Base-by-base conservation (phyloP, 2,329 filamentous ascomycete genomes). In the Ophiostoma fasciatum region DNA sequence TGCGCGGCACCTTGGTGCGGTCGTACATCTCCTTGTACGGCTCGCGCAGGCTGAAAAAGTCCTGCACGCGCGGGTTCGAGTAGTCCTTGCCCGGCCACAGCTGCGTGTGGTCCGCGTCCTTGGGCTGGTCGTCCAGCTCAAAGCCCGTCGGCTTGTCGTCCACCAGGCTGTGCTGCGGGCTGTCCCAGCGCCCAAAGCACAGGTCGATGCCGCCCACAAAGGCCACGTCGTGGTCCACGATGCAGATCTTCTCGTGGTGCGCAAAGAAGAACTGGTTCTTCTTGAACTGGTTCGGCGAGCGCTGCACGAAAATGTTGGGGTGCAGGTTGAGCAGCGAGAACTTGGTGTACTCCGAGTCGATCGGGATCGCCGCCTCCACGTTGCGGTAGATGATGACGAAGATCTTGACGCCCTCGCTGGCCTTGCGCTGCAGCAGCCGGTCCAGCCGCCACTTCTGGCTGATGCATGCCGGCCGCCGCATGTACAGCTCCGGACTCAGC, bases 231-330 rank as follows among this genome's bases (percentile, higher is more conserved):
- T 96, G 90, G 53, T 98, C 90, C 14, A 98, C 82, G 28, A 98
- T 76, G 50, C 85, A 88, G n/a, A 98, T 71, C 59, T 98, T 98
- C 56, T 98, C 90, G 58, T 98, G 90, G 53, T 98, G 90, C 2
- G 90, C 90, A 67, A 92, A 98, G 64, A 98, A 98, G 62, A 98
- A 98, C 31, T 94, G 93, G 50, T 96, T 96, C 60, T 98, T 93
- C 51, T 93, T 82, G 59, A 96, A 87, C 57, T 98, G 90, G 49
- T 98, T 94, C 0, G 90, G 90, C 4, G 90, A 96, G 49, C 90
- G 70, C 53, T 96, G 85, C 12, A 98, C 85, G 48, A 94, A 94
- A 43, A 98, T 78, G 54, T 98, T 98, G 15, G 85, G 85, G 48
- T 96, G 88, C 7, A 98, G 68, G 52, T 96, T 93, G 32, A 98